phyloP scores from a whole-genome alignment of 2,329 filamentous ascomycete genomes.

The Macrophomina tecta region DNA sequence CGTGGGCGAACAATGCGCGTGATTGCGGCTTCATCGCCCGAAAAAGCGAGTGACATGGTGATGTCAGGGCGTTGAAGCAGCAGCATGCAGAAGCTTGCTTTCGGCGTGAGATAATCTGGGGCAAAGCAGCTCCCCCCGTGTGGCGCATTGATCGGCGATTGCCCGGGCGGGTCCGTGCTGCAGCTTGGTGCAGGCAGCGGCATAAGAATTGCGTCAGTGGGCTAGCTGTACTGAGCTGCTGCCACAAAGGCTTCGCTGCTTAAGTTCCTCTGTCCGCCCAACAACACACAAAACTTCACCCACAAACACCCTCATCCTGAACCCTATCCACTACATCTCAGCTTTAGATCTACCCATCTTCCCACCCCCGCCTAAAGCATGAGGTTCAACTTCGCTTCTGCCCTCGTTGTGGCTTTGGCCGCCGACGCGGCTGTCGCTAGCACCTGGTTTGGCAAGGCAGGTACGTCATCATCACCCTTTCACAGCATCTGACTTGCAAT shows the following conservation, averaged over 20 bases:
- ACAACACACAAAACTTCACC: conserved; percentile 15
- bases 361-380: conserved; percentile 57
- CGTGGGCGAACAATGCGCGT: not conserved
- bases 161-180: conserved; percentile 6
- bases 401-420: conserved; percentile 75
- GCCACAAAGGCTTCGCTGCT: conserved; percentile 17
- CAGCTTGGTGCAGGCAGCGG: not conserved
- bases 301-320: conserved; percentile 27
- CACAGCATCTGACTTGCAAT: conserved; percentile 1
- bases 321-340: conserved; percentile 8
- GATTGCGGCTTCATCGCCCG: conserved; percentile 14
- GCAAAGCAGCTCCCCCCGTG: conserved; percentile 1
- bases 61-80: conserved; percentile 6
- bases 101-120: conserved; percentile 8
- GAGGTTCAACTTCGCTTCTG: conserved; percentile 73
- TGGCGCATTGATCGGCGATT: conserved; percentile 20
- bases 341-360: conserved; percentile 24
- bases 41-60: conserved; percentile 11
- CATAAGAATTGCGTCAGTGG: conserved; percentile 23
- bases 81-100: conserved; percentile 14
- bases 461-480: conserved; percentile 59
- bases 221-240: conserved; percentile 15
- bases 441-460: conserved; percentile 84
- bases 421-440: conserved; percentile 73
- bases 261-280: conserved; percentile 20